A percentile compares a stretch with the other conserved stretches of the same genome.
These are phyloP conservation scores for Microbotryum violaceum DNA, from an alignment of 1,284 basidiomycete species.

Conservation along the genomic window DNA sequence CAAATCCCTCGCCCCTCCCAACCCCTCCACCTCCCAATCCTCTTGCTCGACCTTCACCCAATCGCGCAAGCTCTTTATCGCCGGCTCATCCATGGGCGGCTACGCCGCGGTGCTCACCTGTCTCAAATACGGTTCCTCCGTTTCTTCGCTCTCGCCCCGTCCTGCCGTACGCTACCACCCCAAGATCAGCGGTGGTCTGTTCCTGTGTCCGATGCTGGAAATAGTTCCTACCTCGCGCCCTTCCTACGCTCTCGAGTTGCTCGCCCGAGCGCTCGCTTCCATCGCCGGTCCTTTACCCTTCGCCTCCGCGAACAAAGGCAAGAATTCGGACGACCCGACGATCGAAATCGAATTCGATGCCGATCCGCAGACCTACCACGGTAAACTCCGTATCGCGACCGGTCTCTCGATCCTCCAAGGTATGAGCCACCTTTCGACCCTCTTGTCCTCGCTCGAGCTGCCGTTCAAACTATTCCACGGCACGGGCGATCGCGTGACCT, in stretches of 20 bases:
- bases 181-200: constrained; percentile 28
- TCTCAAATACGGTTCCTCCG: constrained; percentile 3
- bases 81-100: constrained; percentile 25
- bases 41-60: constrained; percentile 2
- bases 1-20: constrained; percentile 1
- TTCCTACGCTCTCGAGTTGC: constrained; percentile 23
- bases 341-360: constrained; percentile 23
- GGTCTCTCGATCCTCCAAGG: constrained; percentile 35
- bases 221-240: constrained; percentile 31
- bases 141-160: not conserved
- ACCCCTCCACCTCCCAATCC: not conserved
- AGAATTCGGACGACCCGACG: constrained; percentile 22
- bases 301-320: constrained; percentile 32
- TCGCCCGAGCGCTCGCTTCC: constrained; percentile 23
- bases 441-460: constrained; percentile 25
- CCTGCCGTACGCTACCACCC: constrained; percentile 12
- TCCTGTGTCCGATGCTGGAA: constrained; percentile 35
- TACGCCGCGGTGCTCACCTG: constrained; percentile 24
- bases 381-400: constrained; percentile 35
- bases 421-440: constrained; percentile 16
- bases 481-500: constrained; percentile 30
- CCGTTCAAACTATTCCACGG: constrained; percentile 37
- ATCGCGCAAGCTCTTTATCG: constrained; percentile 28
- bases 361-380: constrained; percentile 35
- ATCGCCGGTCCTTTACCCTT: constrained; percentile 31